phyloP scores from a whole-genome alignment of 208 protist species.

The Trypanosomatidae sp. region DNA sequence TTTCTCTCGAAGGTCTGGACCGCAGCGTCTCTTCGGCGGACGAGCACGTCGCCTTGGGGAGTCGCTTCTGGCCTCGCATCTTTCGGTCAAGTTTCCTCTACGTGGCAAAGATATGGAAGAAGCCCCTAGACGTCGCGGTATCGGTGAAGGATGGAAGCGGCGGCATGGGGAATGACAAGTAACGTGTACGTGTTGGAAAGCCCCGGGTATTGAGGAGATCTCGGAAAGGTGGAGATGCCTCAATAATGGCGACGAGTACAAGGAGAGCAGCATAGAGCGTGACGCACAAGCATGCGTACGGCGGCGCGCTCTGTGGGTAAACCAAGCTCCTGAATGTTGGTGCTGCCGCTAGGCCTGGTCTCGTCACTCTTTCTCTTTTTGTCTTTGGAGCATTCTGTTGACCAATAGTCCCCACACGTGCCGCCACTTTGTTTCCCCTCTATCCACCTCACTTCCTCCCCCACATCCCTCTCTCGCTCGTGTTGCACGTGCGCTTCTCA shows the following conservation, averaged over 20 bases:
- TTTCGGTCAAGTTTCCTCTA: conserved; percentile 83
- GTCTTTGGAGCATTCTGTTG: neutral
- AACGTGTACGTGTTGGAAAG: neutral
- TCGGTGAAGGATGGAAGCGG: neutral
- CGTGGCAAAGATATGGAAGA: conserved; percentile 80
- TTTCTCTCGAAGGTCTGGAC: neutral
- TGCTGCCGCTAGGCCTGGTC: neutral
- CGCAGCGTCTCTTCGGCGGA: neutral
- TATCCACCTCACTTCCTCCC: neutral
- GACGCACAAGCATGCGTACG: neutral
- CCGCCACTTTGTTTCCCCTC: neutral
- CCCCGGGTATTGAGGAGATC: neutral
- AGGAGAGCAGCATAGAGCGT: neutral
- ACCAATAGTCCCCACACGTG: neutral
- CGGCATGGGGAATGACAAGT: neutral
- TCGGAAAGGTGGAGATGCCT: no score
- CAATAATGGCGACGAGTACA: neutral
- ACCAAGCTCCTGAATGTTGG: neutral
- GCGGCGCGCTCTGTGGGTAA: neutral
- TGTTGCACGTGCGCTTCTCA: neutral
- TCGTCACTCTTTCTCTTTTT: neutral
- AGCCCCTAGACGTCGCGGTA: conserved; percentile 1
- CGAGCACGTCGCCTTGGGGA: conserved; percentile 11
- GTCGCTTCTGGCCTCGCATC: conserved; percentile 65
- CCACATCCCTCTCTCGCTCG: neutral